A percentile compares a stretch with the other conserved stretches of the same genome.
phyloP scores from a whole-genome alignment of 441 rosid genomes.

The Dalechampia spathulata region DNA sequence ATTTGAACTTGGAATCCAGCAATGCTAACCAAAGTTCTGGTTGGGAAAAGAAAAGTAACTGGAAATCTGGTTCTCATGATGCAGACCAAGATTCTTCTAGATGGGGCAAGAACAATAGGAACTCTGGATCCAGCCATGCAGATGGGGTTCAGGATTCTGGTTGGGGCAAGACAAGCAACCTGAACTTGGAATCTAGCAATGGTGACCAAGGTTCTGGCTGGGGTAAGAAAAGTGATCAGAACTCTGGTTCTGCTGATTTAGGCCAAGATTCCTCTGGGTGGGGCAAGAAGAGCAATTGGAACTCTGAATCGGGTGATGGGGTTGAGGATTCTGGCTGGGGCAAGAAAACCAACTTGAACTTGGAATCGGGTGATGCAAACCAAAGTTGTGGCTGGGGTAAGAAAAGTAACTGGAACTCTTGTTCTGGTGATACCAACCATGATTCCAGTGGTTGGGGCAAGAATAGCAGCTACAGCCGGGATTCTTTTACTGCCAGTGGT shows the following conservation, averaged over 20 bases:
- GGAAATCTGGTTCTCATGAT: too few relatives aligned
- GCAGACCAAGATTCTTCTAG: too few relatives aligned
- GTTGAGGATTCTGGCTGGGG: conserved; percentile 20
- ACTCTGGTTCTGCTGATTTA: conserved; percentile 12
- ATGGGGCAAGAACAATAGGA: too few relatives aligned
- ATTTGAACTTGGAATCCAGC: too few relatives aligned
- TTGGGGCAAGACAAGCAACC: background rate
- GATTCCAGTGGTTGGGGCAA: conserved; percentile 26
- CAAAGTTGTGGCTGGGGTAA: conserved; percentile 26
- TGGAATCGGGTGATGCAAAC: conserved; percentile 1
- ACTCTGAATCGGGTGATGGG: conserved; percentile 23
- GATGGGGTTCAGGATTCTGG: too few relatives aligned
- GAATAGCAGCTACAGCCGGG: conserved; percentile 21
- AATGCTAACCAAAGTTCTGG: too few relatives aligned
- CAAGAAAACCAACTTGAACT: conserved; percentile 5
- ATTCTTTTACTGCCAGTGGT: conserved; percentile 26
- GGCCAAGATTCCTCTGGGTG: conserved; percentile 21
- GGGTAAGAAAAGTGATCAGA: conserved; percentile 25
- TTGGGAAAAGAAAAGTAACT: too few relatives aligned
- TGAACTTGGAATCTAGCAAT: conserved; percentile 4
- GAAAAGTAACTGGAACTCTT: conserved; percentile 22
- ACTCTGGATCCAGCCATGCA: too few relatives aligned
- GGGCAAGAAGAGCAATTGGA: conserved; percentile 24
- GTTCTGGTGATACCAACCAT: conserved; percentile 9
- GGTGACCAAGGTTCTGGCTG: conserved; percentile 17